Base-by-base conservation (phyloP, 495 filamentous ascomycete species). In the Trichoderma reesei region DNA sequence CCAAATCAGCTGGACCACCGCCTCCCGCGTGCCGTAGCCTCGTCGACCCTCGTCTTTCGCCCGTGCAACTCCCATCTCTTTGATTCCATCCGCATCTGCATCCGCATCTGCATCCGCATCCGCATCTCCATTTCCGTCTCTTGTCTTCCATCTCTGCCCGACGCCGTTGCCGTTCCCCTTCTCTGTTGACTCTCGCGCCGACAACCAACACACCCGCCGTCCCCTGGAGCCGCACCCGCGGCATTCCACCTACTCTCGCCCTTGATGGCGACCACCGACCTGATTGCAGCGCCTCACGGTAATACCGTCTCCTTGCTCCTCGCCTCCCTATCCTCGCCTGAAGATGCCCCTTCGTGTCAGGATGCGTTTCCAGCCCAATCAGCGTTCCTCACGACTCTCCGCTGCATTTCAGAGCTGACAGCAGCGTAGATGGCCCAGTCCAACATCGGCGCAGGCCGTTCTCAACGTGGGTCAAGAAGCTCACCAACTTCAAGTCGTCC, bases 391-490 rank as follows among this genome's bases (percentile, higher is more conserved):
- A 18, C 8, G 46, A 18, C 6, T 54, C 39, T 5, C 11, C 16
- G n/a, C 44, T 11, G 13, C 41, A 18, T n/a, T n/a, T 26, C 44
- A 38, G 38, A 34, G 31, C 63, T 64, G 18, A 64, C 63, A 38
- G 11, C 20, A 14, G 18, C 4, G 36, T 69, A 77, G 76, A 76
- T 63, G 73, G 75, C 62, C 62, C 73, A 70, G 80, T 74, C 63
- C 80, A 80, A 6, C 51, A 75, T 48, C 88, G 91, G 63, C 88
- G 91, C 61, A 86, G 88, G 60, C 93, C 93, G 5, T 97, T 98
- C 74, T 85, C 92, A 31, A 88, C 84, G 51, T 92, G 92, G 88
- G 90, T 98, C 86, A 96, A 93, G 80, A 91, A 92, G 66, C 83
- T 98, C 36, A 86, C 91, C 38, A 94, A 85, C 71, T 83, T 96